These are phyloP conservation scores for Fusarium mangiferae DNA, from an alignment of 2,329 filamentous ascomycete species.

Conservation along the genomic window DNA sequence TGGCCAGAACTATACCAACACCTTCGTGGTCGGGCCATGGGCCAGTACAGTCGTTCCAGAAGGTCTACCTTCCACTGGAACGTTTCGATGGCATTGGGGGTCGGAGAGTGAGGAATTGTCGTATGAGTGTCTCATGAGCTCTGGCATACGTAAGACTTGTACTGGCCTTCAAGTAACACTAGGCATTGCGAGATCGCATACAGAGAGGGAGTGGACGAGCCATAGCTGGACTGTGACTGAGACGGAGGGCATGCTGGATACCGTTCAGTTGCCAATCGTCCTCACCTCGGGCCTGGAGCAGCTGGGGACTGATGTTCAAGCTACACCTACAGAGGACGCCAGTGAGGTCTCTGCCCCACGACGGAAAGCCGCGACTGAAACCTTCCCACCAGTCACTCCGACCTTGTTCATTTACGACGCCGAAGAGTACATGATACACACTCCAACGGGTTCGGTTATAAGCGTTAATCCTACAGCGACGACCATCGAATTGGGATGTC, in stretches of 20 bases:
- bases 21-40: slow-evolving; percentile 8
- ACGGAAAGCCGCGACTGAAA: neutral
- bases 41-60: neutral
- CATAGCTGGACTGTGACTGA: neutral
- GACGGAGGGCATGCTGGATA: neutral
- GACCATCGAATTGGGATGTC: neutral
- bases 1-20: neutral
- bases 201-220: neutral
- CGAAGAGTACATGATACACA: neutral
- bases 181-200: neutral
- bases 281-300: neutral
- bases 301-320: neutral
- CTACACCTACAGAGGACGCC: neutral
- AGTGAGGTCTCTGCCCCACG: neutral
- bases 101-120: neutral
- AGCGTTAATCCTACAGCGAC: neutral
- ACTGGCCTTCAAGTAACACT: neutral
- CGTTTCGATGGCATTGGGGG: neutral
- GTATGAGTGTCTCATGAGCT: neutral
- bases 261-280: neutral
- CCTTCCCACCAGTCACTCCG: neutral
- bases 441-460: neutral
- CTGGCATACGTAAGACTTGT: neutral
- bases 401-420: neutral
- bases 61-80: neutral